Evolutionary conservation across 805 yeast genomes (phyloP), one percentile per base, ranked within the genome.

Genomic region (Metschnikowia shivogae): DNA sequence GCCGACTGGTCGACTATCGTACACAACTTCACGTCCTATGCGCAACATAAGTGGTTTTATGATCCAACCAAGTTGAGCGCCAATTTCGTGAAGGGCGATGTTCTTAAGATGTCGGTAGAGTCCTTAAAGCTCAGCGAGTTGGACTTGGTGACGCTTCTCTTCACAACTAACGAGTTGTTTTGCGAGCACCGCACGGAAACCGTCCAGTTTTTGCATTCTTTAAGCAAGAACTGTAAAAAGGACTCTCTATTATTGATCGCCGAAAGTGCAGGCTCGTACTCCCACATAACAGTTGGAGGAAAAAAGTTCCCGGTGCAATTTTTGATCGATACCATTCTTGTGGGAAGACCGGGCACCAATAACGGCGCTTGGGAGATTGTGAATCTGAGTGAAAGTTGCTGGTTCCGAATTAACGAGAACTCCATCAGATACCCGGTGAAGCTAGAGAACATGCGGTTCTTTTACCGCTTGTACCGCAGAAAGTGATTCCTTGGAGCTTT

Each of bases 231-330:
- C 6, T 86, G 95, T 62, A 58, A 63, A 30, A 44, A 61, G 1
- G 93, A 90, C 0, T 65, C 87, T 12, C 62, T 76, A 26, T 63
- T 89, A 30, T 68, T 89, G 36, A 79, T 89, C 20, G 78, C 87
- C 1, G 97, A 89, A 57, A 84, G 93, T 65, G 97, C 97, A 0
- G 96, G 97, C 0, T 85, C 95, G 8, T 89, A 82, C 63, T 86
- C 95, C 1, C 83, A 87, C 55, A 85, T 89, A 32, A 74, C 80
- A 2, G 75, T 89, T 35, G 96, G 96, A 3, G 63, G 78, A 27
- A 88, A 84, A 60, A 77, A 70, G 52, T 89, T 89, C 67, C 96
- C 96, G 0, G 82, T 89, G 3, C 89, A 87, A 52, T 87, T 84
- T 55, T 69, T 89, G 33, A 70, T 89, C 9, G 95, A 89, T 57